phyloP scores from a whole-genome alignment of 2,329 filamentous ascomycete genomes.

The Grosmannia clavigera region DNA sequence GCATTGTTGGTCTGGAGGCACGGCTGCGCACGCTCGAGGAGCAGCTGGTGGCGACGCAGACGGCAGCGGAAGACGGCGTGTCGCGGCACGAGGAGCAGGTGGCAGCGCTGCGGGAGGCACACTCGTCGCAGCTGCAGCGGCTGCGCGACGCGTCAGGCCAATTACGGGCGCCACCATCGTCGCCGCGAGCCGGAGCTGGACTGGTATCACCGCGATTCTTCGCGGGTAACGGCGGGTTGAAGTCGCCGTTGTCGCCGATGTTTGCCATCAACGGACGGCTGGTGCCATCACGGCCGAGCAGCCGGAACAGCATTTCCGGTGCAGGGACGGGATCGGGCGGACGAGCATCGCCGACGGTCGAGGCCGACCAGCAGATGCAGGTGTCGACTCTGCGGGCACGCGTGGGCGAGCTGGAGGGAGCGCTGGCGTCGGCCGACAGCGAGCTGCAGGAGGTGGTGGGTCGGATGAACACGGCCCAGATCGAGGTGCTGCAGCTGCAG shows the following conservation, averaged over 20 bases:
- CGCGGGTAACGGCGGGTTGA: slow-evolving; percentile 27
- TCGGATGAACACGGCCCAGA: slow-evolving; percentile 71
- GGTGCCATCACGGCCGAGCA: slow-evolving; percentile 13
- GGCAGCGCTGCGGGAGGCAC: slow-evolving; percentile 58
- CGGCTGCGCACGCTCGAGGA: slow-evolving; percentile 76
- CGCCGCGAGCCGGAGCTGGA: background rate
- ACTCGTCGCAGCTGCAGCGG: slow-evolving; percentile 65
- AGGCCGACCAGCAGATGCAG: slow-evolving; percentile 63
- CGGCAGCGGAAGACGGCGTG: slow-evolving; percentile 74
- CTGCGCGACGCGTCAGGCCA: slow-evolving; percentile 38
- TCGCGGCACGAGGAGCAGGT: slow-evolving; percentile 79
- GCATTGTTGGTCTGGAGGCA: slow-evolving; percentile 73
- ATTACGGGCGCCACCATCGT: slow-evolving; percentile 7
- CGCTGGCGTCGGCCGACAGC: slow-evolving; percentile 59
- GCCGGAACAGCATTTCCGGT: slow-evolving; percentile 27
- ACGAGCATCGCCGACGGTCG: background rate
- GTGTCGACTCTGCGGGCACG: slow-evolving; percentile 64
- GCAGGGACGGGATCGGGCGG: background rate
- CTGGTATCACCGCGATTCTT: slow-evolving; percentile 22
- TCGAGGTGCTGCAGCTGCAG: slow-evolving; percentile 70
- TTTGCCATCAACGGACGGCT: slow-evolving; percentile 29
- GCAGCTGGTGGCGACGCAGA: slow-evolving; percentile 68
- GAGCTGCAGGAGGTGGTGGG: slow-evolving; percentile 79
- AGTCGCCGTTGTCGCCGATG: slow-evolving; percentile 52
- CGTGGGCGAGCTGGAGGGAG: slow-evolving; percentile 74